Evolutionary conservation across 108 stramenopile genomes (phyloP), one percentile per base, ranked within the genome.

Genomic region (Skeletonema tropicum): DNA sequence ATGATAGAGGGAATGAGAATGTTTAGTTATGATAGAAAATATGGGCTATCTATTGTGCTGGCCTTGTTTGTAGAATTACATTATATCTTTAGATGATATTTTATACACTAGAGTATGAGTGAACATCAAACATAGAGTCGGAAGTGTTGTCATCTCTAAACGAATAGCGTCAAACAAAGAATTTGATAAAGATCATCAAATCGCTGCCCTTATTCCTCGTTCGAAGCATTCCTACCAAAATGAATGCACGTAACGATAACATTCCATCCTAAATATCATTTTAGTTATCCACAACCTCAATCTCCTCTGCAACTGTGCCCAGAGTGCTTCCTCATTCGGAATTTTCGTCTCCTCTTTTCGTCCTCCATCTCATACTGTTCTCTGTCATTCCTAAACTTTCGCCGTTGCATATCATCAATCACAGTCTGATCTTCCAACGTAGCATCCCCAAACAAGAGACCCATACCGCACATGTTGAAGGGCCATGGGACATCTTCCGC

Each of bases 401-500:
- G 74, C 70, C 82, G 84, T 64, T 89, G 83, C 65, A 74, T 68
- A 38, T 75, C 70, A 26, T 73, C 64, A 5, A 68, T 77, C 14
- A 80, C 82, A 41, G 62, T 42, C n/a, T 86, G 75, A 79, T 84
- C 87, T 33, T 90, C 86, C 30, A 76, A 79, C 23, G 86, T 87
- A 10, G 74, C 84, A 73, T 88, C 87, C 62, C 87, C 87, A 87
- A 88, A 93, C 32, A 79, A 38, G 15, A 88, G 74, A 14, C 87
- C 86, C 0, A 87, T 71, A 17, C 85, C 89, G 65, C 89, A 93
- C 31, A 87, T 77, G n/a, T 64, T 66, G 59, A 92, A 87, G 5
- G 89, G 68, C 38, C 67, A 71, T 13, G 88, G 87, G 17, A 79
- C 74, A 66, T 87, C 88, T 14, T 71, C 85, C 25, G 80, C 52